Conservation (phyloP, 139 green algal species). For the Parachlorella kessleri region DNA sequence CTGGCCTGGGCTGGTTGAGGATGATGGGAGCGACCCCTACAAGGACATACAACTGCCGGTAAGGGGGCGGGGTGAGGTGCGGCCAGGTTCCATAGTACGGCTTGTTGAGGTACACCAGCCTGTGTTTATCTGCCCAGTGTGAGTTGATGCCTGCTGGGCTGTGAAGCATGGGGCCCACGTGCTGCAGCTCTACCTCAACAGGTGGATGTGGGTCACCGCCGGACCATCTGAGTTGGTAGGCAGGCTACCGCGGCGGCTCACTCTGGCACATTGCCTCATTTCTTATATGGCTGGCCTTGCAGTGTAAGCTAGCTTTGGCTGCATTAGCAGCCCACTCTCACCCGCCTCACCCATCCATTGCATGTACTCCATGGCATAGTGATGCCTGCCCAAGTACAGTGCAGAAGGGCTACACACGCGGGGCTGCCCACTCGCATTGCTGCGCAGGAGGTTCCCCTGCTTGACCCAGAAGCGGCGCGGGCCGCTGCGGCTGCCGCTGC, state of each 20-base stretch:
- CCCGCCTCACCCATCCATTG: not conserved
- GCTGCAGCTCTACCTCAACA: not conserved
- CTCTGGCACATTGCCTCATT: not conserved
- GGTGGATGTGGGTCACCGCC: too few relatives aligned
- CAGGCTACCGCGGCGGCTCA: too few relatives aligned
- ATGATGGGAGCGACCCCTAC: not conserved
- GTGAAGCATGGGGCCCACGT: not conserved
- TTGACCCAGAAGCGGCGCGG: not conserved
- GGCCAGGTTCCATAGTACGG: not conserved
- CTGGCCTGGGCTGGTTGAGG: not conserved
- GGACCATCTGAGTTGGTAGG: too few relatives aligned
- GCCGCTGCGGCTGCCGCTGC: not conserved
- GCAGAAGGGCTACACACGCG: too few relatives aligned
- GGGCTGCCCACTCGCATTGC: too few relatives aligned
- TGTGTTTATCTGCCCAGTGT: too few relatives aligned
- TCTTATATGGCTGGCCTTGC: not conserved
- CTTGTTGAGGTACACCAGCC: too few relatives aligned
- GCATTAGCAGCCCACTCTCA: not conserved
- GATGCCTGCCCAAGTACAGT: not conserved
- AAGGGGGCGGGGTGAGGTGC: not conserved
- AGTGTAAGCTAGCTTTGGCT: not conserved
- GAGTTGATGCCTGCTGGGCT: not conserved
- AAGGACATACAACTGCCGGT: not conserved
- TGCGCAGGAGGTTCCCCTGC: not conserved
- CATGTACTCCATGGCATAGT: not conserved